A percentile compares a stretch with the other conserved stretches of the same genome.
Conservation (phyloP, 2,329 filamentous ascomycete genomes). For the Spiromastix sp. region DNA sequence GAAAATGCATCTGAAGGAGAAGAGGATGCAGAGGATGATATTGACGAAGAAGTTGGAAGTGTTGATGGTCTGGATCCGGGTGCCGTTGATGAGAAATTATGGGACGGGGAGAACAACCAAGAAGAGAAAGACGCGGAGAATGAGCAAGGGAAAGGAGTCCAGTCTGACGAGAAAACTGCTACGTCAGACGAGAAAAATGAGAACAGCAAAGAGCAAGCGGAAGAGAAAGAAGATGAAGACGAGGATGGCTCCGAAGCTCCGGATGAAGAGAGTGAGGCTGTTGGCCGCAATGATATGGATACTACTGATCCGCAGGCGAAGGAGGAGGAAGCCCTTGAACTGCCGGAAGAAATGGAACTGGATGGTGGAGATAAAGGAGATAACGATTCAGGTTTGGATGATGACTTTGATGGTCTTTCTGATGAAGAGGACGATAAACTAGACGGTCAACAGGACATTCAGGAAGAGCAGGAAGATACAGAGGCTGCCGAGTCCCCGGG, state of each 20-base stretch:
- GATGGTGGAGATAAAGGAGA: conserved; percentile 54
- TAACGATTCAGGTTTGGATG: conserved; percentile 38
- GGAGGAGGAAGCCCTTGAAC: conserved; percentile 69
- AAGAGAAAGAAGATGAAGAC: conserved; percentile 51
- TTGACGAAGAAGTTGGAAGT: conserved; percentile 83
- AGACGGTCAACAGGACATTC: conserved; percentile 16
- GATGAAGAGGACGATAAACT: conserved; percentile 29
- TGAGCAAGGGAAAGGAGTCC: conserved; percentile 49
- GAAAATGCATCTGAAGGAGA: conserved; percentile 51
- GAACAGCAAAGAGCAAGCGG: conserved; percentile 42
- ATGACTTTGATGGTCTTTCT: conserved; percentile 39
- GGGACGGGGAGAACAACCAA: conserved; percentile 68
- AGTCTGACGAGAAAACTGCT: conserved; percentile 48
- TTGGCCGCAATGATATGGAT: conserved; percentile 51
- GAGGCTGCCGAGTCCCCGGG: conserved; percentile 22
- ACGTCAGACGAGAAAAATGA: conserved; percentile 48
- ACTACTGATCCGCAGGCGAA: conserved; percentile 64
- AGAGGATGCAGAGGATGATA: conserved; percentile 54
- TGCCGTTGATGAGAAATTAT: conserved; percentile 96
- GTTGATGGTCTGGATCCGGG: conserved; percentile 84
- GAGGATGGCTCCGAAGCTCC: conserved; percentile 37
- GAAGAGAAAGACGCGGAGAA: conserved; percentile 64
- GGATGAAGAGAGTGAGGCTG: conserved; percentile 51
- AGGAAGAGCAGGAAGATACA: conserved; percentile 15
- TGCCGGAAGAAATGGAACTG: conserved; percentile 81